Evolutionary conservation across 139 green algal genomes (phyloP), one percentile per base, ranked within the genome.

Genomic region (Desmodesmus armatus): DNA sequence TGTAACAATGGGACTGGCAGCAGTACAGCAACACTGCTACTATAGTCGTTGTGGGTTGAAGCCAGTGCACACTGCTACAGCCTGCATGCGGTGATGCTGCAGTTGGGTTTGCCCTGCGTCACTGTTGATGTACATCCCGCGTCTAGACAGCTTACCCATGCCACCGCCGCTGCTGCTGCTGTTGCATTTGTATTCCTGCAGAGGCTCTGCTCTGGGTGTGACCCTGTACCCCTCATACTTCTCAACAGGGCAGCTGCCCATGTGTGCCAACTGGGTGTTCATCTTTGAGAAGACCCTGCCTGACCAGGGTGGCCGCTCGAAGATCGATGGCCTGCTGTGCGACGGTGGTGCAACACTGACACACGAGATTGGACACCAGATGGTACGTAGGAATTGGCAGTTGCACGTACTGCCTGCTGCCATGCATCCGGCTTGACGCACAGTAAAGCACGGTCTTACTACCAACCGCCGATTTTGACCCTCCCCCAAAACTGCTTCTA

Each of bases 251-350:
- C 25, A 31, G 3, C 19, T 43, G 17, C 47, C 40, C 23, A 49
- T 43, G 31, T 49, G 33, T 31, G 29, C 25, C 3, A 75, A 75
- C 37, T 75, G 73, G 73, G 49, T 80, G 29, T 33, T 69, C 73
- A 71, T 82, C 2, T 82, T 58, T 43, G 76, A 82, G 55, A 82
- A 82, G 76, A 82, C 76, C 6, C 21, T 82, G 25, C 76, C 76
- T 40, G 55, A 39, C 5, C 29, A 60, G 15, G 76, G 76, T 17
- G 76, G 76, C 27, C 21, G 35, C 11, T 72, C 55, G 17, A 3
- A 41, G 37, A n/a, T 82, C 15, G 76, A 82, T 41, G 76, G 76
- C 6, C 55, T 53, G 21, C 47, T 82, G 37, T 25, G 35, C 19
- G 76, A 82, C 55, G 72, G 76, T 23, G 76, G 76, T 5, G 37